Base-by-base conservation (phyloP, 148 eudicot genomes). In the Rhododendron griersonianum region DNA sequence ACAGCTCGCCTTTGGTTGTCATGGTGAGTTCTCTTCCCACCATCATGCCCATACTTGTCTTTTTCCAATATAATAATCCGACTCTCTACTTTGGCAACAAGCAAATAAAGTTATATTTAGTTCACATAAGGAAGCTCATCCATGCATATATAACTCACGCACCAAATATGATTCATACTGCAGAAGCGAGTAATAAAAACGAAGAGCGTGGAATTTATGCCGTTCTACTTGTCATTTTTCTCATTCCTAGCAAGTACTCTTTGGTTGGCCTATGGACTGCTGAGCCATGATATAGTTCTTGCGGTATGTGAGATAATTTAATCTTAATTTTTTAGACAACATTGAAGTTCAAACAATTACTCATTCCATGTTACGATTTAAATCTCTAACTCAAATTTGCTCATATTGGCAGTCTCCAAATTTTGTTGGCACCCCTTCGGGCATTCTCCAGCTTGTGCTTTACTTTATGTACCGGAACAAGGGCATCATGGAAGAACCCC, bases 131-230 rank as follows among this genome's bases (percentile, higher is more conserved):
- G 45, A 41, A 41, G 7, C 45, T 41, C 45, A 41, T 41, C 45
- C 45, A 41, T 41, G 45, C 45, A 41, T 41, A 41, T 41, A 41
- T 41, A 41, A 41, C 45, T 41, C 45, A 41, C 45, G 8, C 1
- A 5, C 7, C 45, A 41, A 41, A 41, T 41, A 41, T 41, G 45
- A 41, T 41, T 41, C 45, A 41, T 6, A 41, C 0, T 41, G 45
- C 45, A 41, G 45, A 41, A 41, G 45, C 45, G 45, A 41, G 45
- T 41, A 6, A 89, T 95, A 82, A 41, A 87, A 80, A 93, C 94
- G 1, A 94, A 91, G 85, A 95, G 96, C 65, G 94, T 94, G 85
- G 93, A 93, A 82, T 94, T 78, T 85, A 95, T 94, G 94, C 96
- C 98, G 13, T 95, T 95, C 87, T 83, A 90, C 87, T 86, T 95